These are phyloP conservation scores for Botrytis galanthina DNA, from an alignment of 2,329 filamentous ascomycete genomes.

Conservation along the genomic window DNA sequence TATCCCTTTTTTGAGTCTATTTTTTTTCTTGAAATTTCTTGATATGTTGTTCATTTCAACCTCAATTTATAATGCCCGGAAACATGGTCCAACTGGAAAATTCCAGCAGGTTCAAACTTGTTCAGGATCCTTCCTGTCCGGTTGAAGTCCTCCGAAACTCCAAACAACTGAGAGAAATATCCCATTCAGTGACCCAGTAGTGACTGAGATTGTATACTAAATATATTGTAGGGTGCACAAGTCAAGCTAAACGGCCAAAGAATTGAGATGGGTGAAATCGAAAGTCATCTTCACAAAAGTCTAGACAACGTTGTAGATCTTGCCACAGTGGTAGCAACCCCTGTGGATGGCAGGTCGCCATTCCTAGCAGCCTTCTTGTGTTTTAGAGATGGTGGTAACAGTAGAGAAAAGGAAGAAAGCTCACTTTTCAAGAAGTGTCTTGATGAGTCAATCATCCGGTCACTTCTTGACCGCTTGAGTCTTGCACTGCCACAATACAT, in stretches of 20 bases:
- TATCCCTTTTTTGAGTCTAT: neutral
- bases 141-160: neutral
- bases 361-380: constrained; percentile 11
- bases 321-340: neutral
- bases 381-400: neutral
- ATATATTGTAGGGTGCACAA: constrained; percentile 40
- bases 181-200: neutral
- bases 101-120: neutral
- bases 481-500: constrained; percentile 35
- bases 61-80: neutral
- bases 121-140: neutral
- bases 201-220: neutral
- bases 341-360: neutral
- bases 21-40: neutral
- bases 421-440: neutral
- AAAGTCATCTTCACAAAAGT: constrained; percentile 30
- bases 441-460: neutral
- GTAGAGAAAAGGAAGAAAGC: neutral
- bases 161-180: neutral
- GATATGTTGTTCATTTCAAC: neutral
- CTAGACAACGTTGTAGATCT: constrained; percentile 3
- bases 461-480: neutral
- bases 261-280: constrained; percentile 62
- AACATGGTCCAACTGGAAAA: neutral
- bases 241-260: constrained; percentile 64